Evolutionary conservation across 1,139 yeast genomes (phyloP).

Genomic region (Yamadazyma atlantica): DNA sequence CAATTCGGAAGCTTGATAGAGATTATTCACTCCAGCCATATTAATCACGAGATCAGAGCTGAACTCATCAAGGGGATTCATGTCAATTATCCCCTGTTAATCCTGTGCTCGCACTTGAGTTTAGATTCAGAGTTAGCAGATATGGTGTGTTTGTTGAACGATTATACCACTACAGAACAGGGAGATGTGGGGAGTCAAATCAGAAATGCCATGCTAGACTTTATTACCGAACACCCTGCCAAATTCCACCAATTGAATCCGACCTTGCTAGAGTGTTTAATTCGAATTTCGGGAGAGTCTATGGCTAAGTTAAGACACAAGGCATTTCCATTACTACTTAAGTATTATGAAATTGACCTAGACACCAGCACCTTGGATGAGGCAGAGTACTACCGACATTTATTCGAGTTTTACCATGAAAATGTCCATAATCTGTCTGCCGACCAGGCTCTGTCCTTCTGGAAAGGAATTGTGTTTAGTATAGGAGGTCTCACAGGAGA

Average conservation of each 20-base stretch:
- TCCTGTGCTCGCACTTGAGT: too few species aligned
- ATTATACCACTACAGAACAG: conserved; percentile 65
- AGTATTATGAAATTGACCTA: conserved; percentile 2
- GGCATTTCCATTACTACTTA: conserved; percentile 24
- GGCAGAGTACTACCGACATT: conserved; percentile 24
- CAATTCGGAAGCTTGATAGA: conserved; percentile 16
- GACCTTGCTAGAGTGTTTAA: conserved; percentile 30
- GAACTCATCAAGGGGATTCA: conserved; percentile 17
- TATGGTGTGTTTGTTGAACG: conserved; percentile 42
- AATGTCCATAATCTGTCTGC: conserved; percentile 2
- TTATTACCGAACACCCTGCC: conserved; percentile 26
- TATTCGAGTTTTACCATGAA: conserved; percentile 21
- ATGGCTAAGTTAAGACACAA: conserved; percentile 30
- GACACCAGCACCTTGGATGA: not conserved
- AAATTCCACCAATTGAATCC: conserved; percentile 3
- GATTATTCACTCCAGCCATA: conserved; percentile 16
- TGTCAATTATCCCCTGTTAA: conserved; percentile 4
- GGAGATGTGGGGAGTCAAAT: conserved; percentile 83
- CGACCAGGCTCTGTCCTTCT: conserved; percentile 31
- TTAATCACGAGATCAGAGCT: conserved; percentile 29
- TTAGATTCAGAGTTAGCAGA: too few species aligned
- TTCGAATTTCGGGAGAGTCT: conserved; percentile 51
- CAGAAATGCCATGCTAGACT: conserved; percentile 48
- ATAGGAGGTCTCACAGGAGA: conserved; percentile 63
- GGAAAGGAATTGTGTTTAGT: conserved; percentile 58